Conservation (phyloP, 2,329 filamentous ascomycete species). For the Fragosphaeria purpurea region DNA sequence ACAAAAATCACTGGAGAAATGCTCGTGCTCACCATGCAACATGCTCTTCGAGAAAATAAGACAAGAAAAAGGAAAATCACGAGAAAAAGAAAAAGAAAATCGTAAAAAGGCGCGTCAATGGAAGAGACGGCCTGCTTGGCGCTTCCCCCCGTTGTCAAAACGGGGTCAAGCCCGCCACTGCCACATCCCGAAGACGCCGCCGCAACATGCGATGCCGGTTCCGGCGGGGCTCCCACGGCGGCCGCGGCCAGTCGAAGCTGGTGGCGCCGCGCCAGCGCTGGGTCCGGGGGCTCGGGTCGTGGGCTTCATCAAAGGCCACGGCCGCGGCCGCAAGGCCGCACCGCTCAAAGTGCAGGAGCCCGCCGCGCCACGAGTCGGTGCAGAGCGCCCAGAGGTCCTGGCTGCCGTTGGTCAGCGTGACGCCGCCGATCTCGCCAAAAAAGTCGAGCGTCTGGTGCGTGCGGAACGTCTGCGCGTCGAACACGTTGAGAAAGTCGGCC, state of each 20-base stretch:
- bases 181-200: background rate
- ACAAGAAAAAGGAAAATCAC: no score
- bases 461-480: slow-evolving; percentile 55
- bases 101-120: no score
- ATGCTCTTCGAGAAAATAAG: no score
- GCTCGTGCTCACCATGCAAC: no score
- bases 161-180: background rate
- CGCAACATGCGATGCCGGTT: background rate
- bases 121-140: no score
- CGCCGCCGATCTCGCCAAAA: slow-evolving; percentile 65
- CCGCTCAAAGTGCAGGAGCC: slow-evolving; percentile 53
- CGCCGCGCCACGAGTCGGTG: slow-evolving; percentile 55
- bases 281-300: background rate
- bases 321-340: slow-evolving; percentile 27
- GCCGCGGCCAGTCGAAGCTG: slow-evolving; percentile 8
- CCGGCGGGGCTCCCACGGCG: background rate
- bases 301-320: slow-evolving; percentile 13
- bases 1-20: no score
- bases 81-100: no score
- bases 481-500: slow-evolving; percentile 61
- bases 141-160: background rate
- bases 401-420: slow-evolving; percentile 57
- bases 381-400: slow-evolving; percentile 59
- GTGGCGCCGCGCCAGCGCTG: background rate
- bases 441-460: slow-evolving; percentile 62